phyloP scores from a whole-genome alignment of 1,284 basidiomycete species.

The Cryptococcus sp. region DNA sequence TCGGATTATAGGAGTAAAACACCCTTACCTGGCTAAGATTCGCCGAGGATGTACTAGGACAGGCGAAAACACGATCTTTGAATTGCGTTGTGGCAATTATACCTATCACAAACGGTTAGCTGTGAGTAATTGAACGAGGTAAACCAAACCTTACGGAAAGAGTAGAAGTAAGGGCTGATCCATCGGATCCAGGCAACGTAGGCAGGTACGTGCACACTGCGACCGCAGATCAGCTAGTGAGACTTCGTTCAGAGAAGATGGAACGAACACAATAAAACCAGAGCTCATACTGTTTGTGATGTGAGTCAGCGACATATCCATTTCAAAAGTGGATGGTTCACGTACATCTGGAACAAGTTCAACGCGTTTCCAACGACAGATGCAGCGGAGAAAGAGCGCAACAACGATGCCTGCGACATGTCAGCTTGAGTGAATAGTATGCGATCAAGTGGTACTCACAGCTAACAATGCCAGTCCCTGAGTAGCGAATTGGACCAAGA shows the following conservation, averaged over 20 bases:
- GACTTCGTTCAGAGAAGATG: neutral
- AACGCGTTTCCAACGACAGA: constrained; percentile 50
- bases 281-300: constrained; percentile 31
- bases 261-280: constrained; percentile 43
- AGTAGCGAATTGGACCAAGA: constrained; percentile 54
- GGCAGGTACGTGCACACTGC: constrained; percentile 51
- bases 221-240: neutral
- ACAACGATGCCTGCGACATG: constrained; percentile 36
- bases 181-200: constrained; percentile 56
- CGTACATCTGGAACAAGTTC: constrained; percentile 40
- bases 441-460: constrained; percentile 15
- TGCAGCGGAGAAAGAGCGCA: constrained; percentile 51
- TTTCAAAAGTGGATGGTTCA: neutral
- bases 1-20: neutral
- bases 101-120: constrained; percentile 32
- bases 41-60: constrained; percentile 44
- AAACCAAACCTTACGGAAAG: constrained; percentile 27
- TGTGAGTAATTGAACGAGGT: neutral
- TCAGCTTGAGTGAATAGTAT: neutral
- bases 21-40: constrained; percentile 45
- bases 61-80: constrained; percentile 52
- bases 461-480: constrained; percentile 54
- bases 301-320: neutral
- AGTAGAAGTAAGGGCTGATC: constrained; percentile 48
- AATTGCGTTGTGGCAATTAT: constrained; percentile 54